Conservation (phyloP, 305 asterid species). For the Rubia tinctorum region DNA sequence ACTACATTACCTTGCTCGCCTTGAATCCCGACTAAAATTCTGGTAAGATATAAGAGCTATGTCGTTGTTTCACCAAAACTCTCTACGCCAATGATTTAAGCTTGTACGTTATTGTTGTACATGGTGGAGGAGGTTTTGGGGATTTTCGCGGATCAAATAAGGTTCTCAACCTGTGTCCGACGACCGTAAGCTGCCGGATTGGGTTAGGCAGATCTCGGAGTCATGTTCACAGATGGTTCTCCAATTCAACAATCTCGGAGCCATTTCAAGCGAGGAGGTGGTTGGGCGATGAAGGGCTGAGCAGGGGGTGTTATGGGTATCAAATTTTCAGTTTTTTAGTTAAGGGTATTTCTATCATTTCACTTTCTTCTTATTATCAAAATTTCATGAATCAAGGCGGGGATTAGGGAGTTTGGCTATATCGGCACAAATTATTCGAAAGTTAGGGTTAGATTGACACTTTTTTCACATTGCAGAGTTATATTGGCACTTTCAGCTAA, state of each 20-base stretch:
- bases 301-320: no score
- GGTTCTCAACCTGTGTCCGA: conserved; percentile 41
- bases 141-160: conserved; percentile 45
- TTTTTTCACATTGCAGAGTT: no score
- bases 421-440: no score
- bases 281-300: no score
- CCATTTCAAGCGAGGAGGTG: no score
- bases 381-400: no score
- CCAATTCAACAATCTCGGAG: conserved; percentile 54
- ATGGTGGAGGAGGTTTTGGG: conserved; percentile 61
- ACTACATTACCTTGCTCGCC: conserved; percentile 68
- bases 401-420: no score
- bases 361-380: no score
- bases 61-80: neutral
- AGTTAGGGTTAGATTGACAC: no score
- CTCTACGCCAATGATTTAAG: neutral
- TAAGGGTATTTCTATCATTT: no score
- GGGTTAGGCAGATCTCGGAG: conserved; percentile 57
- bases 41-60: conserved; percentile 21
- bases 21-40: conserved; percentile 35
- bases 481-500: no score
- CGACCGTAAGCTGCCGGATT: conserved; percentile 38
- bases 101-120: neutral
- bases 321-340: no score
- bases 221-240: conserved; percentile 82